These are phyloP conservation scores for Torulaspora gathmanii DNA, from an alignment of 805 yeast species.

Conservation along the genomic window DNA sequence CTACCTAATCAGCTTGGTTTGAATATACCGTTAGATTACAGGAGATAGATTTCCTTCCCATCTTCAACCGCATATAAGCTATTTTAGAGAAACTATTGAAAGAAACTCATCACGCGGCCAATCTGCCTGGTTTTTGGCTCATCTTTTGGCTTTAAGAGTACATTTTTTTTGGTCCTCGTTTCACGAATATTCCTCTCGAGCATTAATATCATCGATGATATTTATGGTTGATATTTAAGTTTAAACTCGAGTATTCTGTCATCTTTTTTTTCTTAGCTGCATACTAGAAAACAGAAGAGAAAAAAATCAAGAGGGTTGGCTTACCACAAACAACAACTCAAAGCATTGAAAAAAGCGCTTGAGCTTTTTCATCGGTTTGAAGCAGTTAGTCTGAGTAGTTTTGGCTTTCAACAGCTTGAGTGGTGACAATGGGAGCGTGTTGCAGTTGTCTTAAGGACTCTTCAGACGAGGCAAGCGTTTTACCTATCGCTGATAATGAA, in stretches of 20 bases:
- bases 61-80: not conserved
- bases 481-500: slow-evolving; percentile 91
- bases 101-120: not conserved
- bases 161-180: not conserved
- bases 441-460: slow-evolving; percentile 43
- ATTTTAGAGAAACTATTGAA: not conserved
- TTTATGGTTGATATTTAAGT: not conserved
- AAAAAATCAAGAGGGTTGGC: slow-evolving; percentile 1
- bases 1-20: too few relatives aligned
- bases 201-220: too few relatives aligned
- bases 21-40: too few relatives aligned
- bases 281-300: not conserved
- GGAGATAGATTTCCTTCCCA: not conserved
- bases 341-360: not conserved
- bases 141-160: too few relatives aligned
- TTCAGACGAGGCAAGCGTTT: slow-evolving; percentile 46
- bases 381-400: not conserved
- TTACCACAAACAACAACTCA: slow-evolving; percentile 6
- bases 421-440: slow-evolving; percentile 46
- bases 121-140: too few relatives aligned
- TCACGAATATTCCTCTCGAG: too few relatives aligned
- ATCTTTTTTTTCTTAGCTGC: not conserved
- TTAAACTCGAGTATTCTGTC: not conserved
- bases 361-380: not conserved
- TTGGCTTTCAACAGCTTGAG: not conserved